phyloP scores from a whole-genome alignment of 768 basidiomycete genomes.

The Grammothele lineata region DNA sequence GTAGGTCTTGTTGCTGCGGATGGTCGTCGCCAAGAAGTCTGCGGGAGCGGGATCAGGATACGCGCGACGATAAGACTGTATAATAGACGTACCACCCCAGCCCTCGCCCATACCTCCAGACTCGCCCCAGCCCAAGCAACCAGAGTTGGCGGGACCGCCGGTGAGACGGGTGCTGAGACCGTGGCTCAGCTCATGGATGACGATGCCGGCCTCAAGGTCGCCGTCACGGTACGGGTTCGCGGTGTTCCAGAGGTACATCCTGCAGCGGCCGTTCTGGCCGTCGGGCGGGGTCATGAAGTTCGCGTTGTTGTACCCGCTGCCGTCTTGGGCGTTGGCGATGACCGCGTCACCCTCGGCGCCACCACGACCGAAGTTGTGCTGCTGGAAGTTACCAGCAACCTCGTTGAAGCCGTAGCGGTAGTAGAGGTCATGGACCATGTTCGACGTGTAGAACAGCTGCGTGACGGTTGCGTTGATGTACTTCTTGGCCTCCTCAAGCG shows the following conservation, averaged over 20 bases:
- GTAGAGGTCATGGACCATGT: constrained; percentile 78
- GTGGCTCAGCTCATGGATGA: constrained; percentile 87
- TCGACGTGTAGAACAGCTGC: constrained; percentile 85
- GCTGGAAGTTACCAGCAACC: constrained; percentile 93
- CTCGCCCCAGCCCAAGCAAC: constrained; percentile 95
- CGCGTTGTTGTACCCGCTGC: constrained; percentile 87
- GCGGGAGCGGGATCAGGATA: not conserved
- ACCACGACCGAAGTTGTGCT: constrained; percentile 91
- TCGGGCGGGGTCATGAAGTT: constrained; percentile 88
- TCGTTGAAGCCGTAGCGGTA: constrained; percentile 90
- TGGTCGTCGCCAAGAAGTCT: constrained; percentile 85
- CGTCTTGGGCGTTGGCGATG: constrained; percentile 94
- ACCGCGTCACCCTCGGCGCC: constrained; percentile 87
- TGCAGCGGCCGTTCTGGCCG: constrained; percentile 85
- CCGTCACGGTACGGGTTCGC: constrained; percentile 90
- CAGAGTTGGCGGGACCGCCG: constrained; percentile 89
- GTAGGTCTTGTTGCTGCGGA: constrained; percentile 72
- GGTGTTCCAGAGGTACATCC: constrained; percentile 97
- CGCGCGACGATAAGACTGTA: too few relatives aligned
- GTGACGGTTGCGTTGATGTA: constrained; percentile 86
- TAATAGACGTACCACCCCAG: constrained; percentile 64
- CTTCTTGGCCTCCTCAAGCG: constrained; percentile 65
- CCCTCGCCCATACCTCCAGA: constrained; percentile 97
- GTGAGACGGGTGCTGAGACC: constrained; percentile 93
- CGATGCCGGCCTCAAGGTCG: constrained; percentile 94